Percentiles rank a stretch among this genome's conserved stretches.
Conservation (phyloP, 495 filamentous ascomycete species). For the Penicillium canescens region DNA sequence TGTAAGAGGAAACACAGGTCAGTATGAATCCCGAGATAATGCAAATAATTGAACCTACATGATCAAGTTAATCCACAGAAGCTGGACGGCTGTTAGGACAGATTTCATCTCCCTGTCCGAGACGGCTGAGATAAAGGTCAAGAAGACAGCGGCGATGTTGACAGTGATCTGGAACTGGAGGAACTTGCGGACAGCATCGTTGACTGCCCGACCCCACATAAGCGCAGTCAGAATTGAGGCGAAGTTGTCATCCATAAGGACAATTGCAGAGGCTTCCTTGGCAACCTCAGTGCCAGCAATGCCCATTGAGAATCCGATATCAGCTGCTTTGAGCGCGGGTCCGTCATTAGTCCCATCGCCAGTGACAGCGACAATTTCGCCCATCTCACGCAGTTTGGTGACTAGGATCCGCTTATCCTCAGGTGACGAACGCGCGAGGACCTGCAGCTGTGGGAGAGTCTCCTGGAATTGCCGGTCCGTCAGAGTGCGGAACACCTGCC, state of each 20-base stretch:
- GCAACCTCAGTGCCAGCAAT: constrained; percentile 64
- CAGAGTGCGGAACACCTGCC: constrained; percentile 75
- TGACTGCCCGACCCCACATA: constrained; percentile 50
- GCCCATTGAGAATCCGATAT: constrained; percentile 13
- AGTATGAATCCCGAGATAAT: too few relatives aligned
- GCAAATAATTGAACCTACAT: constrained; percentile 36
- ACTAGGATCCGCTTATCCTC: constrained; percentile 84
- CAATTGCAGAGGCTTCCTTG: constrained; percentile 71
- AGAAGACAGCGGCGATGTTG: constrained; percentile 86
- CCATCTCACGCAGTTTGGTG: constrained; percentile 73
- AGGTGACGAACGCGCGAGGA: constrained; percentile 81
- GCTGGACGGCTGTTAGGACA: constrained; percentile 80
- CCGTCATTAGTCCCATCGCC: constrained; percentile 63
- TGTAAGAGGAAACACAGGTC: too few relatives aligned
- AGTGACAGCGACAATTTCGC: constrained; percentile 59
- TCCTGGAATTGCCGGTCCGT: constrained; percentile 63
- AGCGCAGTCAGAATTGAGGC: constrained; percentile 67
- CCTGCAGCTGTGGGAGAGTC: constrained; percentile 73
- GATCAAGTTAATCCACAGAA: constrained; percentile 91
- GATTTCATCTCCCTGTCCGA: constrained; percentile 62
- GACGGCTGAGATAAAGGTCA: constrained; percentile 84
- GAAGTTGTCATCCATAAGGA: constrained; percentile 72
- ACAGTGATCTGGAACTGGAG: constrained; percentile 92
- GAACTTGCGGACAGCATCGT: constrained; percentile 89
- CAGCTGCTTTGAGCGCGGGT: constrained; percentile 49